Conservation (phyloP, 345 rosid genomes). For the Punica granatum region DNA sequence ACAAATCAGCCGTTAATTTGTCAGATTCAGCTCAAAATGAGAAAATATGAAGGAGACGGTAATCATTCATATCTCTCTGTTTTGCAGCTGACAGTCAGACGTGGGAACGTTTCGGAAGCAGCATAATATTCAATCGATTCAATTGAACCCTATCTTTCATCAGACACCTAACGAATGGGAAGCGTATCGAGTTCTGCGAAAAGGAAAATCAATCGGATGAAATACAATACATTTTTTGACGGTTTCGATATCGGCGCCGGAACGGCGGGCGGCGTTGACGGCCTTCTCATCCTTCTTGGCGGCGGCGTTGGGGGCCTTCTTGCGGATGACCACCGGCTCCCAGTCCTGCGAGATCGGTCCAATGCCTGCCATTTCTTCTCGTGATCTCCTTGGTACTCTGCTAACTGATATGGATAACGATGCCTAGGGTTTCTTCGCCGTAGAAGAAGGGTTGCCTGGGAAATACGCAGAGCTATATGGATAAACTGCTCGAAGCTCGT, state of each 20-base stretch:
- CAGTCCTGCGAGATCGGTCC: slow-evolving; percentile 79
- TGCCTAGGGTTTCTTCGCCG: neutral
- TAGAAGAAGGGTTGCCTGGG: neutral
- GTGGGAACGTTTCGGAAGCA: no score
- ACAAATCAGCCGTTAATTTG: neutral
- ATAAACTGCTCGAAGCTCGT: no score
- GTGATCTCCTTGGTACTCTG: slow-evolving; percentile 1
- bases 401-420: neutral
- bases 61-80: no score
- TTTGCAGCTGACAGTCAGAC: no score
- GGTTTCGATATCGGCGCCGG: slow-evolving; percentile 75
- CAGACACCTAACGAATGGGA: neutral
- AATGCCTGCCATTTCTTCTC: slow-evolving; percentile 43
- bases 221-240: slow-evolving; percentile 37
- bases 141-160: no score
- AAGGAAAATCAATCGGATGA: neutral
- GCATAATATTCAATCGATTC: no score
- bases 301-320: slow-evolving; percentile 28
- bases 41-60: no score
- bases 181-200: neutral
- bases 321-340: slow-evolving; percentile 81
- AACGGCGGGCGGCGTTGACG: slow-evolving; percentile 82
- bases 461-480: no score
- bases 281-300: slow-evolving; percentile 72
- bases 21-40: no score